Evolutionary conservation across 768 basidiomycete genomes (phyloP), one percentile per base, ranked within the genome.

Genomic region (Podaxis rugospora): DNA sequence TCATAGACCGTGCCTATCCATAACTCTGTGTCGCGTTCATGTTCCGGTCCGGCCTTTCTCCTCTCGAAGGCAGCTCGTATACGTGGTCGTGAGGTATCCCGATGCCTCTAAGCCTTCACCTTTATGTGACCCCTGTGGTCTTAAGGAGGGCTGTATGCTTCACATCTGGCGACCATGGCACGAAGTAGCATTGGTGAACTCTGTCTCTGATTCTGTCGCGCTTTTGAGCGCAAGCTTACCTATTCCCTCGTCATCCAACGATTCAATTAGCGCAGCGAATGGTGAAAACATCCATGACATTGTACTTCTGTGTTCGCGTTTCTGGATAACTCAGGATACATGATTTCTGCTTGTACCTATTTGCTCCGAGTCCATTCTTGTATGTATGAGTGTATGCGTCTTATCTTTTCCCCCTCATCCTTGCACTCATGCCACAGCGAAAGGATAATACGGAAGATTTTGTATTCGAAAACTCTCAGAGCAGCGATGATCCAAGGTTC

Each of bases 141-240:
- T 61, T 16, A 46, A 9, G 21, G 59, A 54, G 21, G 59, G 59
- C 0, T 47, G 44, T 21, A 67, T 79, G 14, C 65, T 70, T 36
- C 42, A 73, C 47, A 71, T 80, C 5, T 85, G 83, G 80, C 66
- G 73, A 39, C 84, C 85, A 3, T 86, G 82, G 82, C 74, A 79
- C 2, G 76, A 76, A 51, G 65, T 80, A 5, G 56, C 50, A 21
- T 56, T 66, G 18, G 14, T 25, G 18, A 16, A 51, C 28, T 42
- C 59, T 13, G 16, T 59, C 28, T 23, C 47, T 10, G 57, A 52
- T 13, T 55, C 64, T n/a, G 60, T 55, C 42, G 65, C 62, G 2
- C 64, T 62, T 28, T 67, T 66, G 11, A 70, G 68, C 13, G 67
- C 70, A 2, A 69, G 65, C 23, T 66, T 71, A 3, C 71, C 72